Base-by-base conservation (phyloP, 306 rosid genomes). In the Castanea sativa region DNA sequence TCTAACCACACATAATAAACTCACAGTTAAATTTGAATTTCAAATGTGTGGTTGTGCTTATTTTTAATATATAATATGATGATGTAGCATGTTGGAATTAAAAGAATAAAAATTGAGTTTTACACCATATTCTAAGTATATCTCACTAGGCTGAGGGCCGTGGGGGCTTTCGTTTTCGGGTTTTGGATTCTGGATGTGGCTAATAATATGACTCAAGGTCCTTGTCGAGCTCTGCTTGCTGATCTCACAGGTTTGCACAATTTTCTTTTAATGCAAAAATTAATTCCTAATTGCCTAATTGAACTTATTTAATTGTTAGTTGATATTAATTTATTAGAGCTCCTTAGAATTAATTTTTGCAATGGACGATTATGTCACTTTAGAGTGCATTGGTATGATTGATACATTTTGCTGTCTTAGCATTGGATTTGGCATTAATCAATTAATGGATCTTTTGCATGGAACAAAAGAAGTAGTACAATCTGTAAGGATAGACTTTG, bases 141-240 rank as follows among this genome's bases (percentile, higher is more conserved):
- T 21, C 23, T 21, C 0, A 21, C n/a, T 51, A 87, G 92, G 78
- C 93, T 88, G 1, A 71, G 85, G 32, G 99, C 98, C 3, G 76
- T 95, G 13, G 94, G 45, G 1, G 83, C 78, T 5, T 96, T 93
- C 16, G 89, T 91, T 41, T 85, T 92, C 27, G 97, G 97, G 69
- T 91, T 92, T 83, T 92, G 96, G 97, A 91, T 92, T 81, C 81
- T 92, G 85, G 97, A 92, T 51, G 89, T 92, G 55, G 96, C 97
- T 72, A 92, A 92, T 75, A 92, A 92, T 69, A 79, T 89, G 84
- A 91, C 87, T 70, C 96, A 91, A 77, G 94, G 97, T 71, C 96
- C 97, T 76, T 93, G 97, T 73, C 84, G 96, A 88, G 96, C 97
- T 38, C 79, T 91, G 81, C 98, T 95, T 7, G 98, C 88, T 69